A percentile compares a stretch with the other conserved stretches of the same genome.
These are phyloP conservation scores for Diaporthe destruens DNA, from an alignment of 2,329 filamentous ascomycete genomes.

Conservation along the genomic window DNA sequence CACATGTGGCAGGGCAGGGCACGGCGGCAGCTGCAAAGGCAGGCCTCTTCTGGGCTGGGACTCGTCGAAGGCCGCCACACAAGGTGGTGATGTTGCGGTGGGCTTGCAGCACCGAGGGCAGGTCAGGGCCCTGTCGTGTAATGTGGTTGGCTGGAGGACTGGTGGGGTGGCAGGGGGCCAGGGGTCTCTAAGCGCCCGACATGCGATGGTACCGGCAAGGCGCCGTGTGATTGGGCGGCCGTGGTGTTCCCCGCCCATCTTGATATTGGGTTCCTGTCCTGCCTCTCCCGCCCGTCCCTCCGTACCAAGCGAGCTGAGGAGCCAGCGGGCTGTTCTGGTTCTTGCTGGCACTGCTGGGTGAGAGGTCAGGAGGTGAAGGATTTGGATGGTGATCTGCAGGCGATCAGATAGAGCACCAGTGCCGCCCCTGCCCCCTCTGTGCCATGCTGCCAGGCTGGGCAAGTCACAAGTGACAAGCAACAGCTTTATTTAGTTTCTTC, in stretches of 20 bases:
- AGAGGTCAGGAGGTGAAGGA: background rate
- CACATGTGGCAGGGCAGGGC: constrained; percentile 36
- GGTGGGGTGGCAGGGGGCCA: constrained; percentile 46
- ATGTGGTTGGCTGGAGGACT: constrained; percentile 57
- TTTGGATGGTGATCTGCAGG: constrained; percentile 36
- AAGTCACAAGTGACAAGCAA: too few species aligned
- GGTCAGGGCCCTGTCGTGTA: constrained; percentile 43
- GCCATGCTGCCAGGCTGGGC: constrained; percentile 30
- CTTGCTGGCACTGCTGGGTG: background rate
- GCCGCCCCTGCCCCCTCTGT: constrained; percentile 1
- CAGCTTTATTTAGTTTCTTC: background rate
- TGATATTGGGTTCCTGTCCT: constrained; percentile 28
- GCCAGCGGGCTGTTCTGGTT: background rate
- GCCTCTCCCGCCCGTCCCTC: background rate
- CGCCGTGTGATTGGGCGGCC: constrained; percentile 38
- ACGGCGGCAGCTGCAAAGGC: constrained; percentile 54
- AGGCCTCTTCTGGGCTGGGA: constrained; percentile 53
- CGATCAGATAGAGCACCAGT: constrained; percentile 18
- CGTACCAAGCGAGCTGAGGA: constrained; percentile 1
- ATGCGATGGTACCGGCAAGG: constrained; percentile 24
- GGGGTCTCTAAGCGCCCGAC: constrained; percentile 44
- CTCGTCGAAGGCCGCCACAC: constrained; percentile 46
- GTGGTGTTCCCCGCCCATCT: constrained; percentile 28
- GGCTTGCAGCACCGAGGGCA: constrained; percentile 47
- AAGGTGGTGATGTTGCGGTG: constrained; percentile 44